These are phyloP conservation scores for Ogataea methylovora DNA, from an alignment of 805 yeast genomes.

Conservation along the genomic window DNA sequence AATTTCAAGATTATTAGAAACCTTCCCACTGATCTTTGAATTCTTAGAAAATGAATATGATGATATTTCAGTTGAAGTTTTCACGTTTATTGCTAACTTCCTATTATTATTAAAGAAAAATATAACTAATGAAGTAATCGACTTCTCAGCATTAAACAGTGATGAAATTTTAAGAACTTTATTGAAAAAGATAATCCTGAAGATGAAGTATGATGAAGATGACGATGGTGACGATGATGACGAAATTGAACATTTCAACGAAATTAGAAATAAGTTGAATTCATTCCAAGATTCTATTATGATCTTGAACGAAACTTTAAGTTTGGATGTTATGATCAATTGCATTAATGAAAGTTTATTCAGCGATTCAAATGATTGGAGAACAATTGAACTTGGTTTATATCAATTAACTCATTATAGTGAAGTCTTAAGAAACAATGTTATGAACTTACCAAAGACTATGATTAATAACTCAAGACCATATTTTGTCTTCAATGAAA, in stretches of 20 bases:
- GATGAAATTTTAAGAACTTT: slow-evolving; percentile 53
- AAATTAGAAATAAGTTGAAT: slow-evolving; percentile 67
- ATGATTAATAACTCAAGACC: slow-evolving; percentile 64
- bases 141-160: slow-evolving; percentile 22
- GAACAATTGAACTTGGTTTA: slow-evolving; percentile 77
- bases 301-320: slow-evolving; percentile 29
- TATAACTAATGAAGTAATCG: slow-evolving; percentile 26
- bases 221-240: slow-evolving; percentile 58
- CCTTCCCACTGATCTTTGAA: slow-evolving; percentile 66
- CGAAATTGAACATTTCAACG: slow-evolving; percentile 68
- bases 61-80: slow-evolving; percentile 77
- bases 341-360: slow-evolving; percentile 43
- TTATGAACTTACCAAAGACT: slow-evolving; percentile 61
- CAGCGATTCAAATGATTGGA: slow-evolving; percentile 49
- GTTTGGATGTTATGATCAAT: slow-evolving; percentile 26
- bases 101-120: slow-evolving; percentile 61
- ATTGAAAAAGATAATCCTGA: slow-evolving; percentile 61
- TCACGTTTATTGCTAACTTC: slow-evolving; percentile 73
- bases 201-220: slow-evolving; percentile 72
- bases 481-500: slow-evolving; percentile 50
- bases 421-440: slow-evolving; percentile 71
- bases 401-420: slow-evolving; percentile 73
- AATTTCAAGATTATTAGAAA: slow-evolving; percentile 42
- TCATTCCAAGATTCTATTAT: slow-evolving; percentile 79
- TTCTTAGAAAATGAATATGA: slow-evolving; percentile 80